Evolutionary conservation across 2,329 filamentous ascomycete genomes (phyloP).

Genomic region (Pseudocercospora eumusae): DNA sequence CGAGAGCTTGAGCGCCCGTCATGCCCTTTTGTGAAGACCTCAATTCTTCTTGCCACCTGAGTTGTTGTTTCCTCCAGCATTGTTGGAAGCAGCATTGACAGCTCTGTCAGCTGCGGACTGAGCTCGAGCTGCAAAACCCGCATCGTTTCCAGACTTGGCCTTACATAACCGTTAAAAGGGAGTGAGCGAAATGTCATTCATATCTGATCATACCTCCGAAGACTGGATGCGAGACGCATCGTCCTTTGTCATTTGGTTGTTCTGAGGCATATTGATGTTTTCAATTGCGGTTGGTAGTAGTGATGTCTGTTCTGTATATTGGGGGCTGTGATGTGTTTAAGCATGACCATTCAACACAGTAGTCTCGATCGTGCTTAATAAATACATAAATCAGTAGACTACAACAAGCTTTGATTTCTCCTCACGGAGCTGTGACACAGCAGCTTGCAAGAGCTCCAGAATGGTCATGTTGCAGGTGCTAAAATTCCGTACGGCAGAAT

Average conservation of each 20-base stretch:
- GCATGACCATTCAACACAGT: background rate
- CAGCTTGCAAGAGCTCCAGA: background rate
- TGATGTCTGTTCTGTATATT: background rate
- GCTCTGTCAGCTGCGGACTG: conserved; percentile 37
- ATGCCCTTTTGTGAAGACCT: background rate
- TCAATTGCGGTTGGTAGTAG: background rate
- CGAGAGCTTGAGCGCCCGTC: background rate
- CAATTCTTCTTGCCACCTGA: conserved; percentile 13
- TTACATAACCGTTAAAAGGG: background rate
- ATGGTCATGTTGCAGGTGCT: no score
- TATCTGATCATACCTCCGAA: conserved; percentile 11
- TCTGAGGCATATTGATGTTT: conserved; percentile 10
- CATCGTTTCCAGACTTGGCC: conserved; percentile 26
- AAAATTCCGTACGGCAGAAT: no score
- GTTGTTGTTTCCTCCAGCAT: conserved; percentile 8
- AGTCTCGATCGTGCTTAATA: background rate
- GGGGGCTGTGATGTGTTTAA: background rate
- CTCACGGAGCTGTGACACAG: background rate
- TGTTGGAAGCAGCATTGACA: conserved; percentile 14
- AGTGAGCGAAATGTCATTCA: background rate
- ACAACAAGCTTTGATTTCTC: background rate
- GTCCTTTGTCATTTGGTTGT: conserved; percentile 17
- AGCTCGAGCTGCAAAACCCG: conserved; percentile 23
- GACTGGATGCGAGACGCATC: conserved; percentile 23
- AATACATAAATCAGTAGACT: background rate